Evolutionary conservation across 306 rosid species (phyloP), one percentile per base, ranked within the genome.

Genomic region (Vigna unguiculata): DNA sequence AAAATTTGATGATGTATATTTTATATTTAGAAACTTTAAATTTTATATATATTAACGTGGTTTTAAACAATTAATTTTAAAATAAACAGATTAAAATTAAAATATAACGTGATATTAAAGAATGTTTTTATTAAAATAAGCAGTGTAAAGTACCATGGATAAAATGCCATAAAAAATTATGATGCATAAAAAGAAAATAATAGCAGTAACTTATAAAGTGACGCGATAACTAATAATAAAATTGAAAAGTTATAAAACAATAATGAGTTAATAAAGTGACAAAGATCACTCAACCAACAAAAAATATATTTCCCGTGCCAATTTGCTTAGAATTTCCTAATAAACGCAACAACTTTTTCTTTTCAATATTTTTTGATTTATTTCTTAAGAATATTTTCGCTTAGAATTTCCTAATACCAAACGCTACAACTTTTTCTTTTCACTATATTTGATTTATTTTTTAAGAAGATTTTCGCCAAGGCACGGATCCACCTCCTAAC

Each of bases 401-500:
- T 4, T 9, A 13, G 16, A 25, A 58, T 12, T 25, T 20, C 41
- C 20, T 20, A 15, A 24, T 28, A 59, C 20, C 66, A 2, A 14
- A 21, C 12, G 1, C 45, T 7, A 60, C 22, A 15, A 61, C 46
- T 32, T 32, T 61, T 32, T 61, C 68, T 60, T 30, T 60, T 1
- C 41, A 32, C 7, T 14, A 62, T 38, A 21, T 32, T 48, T 57
- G 52, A 48, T 21, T 12, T 62, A 22, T 61, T 75, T 48, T 5
- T 4, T 60, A 25, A 47, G 60, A 74, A 61, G 36, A 34, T 36
- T 58, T 60, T 49, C 6, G 48, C 36, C 24, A 19, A 3, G 3
- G 24, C 65, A 25, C 20, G 9, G 21, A 30, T 75, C 79, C 61
- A 61, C 71, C 13, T 21, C 34, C 38, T 28, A 14, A 36, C 69